A percentile compares a stretch with the other conserved stretches of the same genome.
These are phyloP conservation scores for Amaranthus tricolor DNA, from an alignment of 179 eudicot species.

Conservation along the genomic window DNA sequence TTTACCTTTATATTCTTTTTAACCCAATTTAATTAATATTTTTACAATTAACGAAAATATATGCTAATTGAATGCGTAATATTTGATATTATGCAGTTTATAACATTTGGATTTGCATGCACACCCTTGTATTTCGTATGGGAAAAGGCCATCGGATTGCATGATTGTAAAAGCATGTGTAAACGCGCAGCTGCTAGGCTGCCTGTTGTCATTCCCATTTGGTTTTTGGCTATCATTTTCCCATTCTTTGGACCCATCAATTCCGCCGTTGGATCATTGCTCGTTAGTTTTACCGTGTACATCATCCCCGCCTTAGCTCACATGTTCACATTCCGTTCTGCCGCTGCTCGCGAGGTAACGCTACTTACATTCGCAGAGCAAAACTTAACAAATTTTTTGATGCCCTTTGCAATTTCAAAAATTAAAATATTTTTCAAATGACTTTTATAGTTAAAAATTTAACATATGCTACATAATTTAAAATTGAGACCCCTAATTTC, in stretches of 20 bases:
- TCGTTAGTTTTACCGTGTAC: conserved; percentile 52
- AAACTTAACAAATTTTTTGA: too few species aligned
- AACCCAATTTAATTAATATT: not conserved
- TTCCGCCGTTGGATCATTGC: conserved; percentile 44
- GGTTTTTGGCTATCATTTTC: conserved; percentile 49
- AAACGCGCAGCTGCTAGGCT: conserved; percentile 43
- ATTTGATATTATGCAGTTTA: conserved; percentile 36
- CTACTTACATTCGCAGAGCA: not conserved
- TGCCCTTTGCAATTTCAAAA: too few species aligned
- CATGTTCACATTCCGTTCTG: conserved; percentile 41
- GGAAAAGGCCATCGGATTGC: conserved; percentile 52
- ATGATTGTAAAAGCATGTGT: conserved; percentile 46
- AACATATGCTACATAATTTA: too few species aligned
- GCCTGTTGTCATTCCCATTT: conserved; percentile 47
- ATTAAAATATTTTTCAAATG: too few species aligned
- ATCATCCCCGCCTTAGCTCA: conserved; percentile 50
- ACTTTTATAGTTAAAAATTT: too few species aligned
- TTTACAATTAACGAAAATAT: not conserved
- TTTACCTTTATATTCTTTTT: not conserved
- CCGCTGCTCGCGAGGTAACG: conserved; percentile 44
- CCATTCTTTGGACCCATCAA: conserved; percentile 57
- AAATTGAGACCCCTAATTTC: too few species aligned
- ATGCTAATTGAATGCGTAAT: not conserved
- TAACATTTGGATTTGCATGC: conserved; percentile 55
- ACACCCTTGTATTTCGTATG: conserved; percentile 51